Conservation (phyloP, 495 filamentous ascomycete species). For the Aspergillus steynii region DNA sequence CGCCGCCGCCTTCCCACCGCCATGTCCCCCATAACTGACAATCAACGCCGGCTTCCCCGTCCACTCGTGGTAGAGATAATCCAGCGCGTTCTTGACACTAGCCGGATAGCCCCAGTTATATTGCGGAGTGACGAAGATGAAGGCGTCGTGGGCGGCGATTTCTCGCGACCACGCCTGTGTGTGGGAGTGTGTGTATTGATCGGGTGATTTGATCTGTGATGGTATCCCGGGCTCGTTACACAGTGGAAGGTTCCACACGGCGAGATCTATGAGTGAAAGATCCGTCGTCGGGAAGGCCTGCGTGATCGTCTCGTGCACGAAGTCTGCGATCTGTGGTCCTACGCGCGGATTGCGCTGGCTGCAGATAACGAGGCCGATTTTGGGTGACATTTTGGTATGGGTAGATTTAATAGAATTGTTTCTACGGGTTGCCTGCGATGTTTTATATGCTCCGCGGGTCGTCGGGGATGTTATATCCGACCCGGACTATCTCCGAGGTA, state of each 20-base stretch:
- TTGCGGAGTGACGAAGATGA: slow-evolving; percentile 60
- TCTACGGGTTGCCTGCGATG: no score
- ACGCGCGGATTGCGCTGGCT: slow-evolving; percentile 17
- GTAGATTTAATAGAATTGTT: no score
- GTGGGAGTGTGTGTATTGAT: slow-evolving; percentile 47
- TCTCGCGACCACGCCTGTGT: slow-evolving; percentile 51
- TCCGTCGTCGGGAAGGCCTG: background rate
- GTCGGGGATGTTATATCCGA: no score
- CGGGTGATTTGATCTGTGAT: slow-evolving; percentile 40
- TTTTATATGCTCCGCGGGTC: no score
- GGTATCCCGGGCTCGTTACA: slow-evolving; percentile 56
- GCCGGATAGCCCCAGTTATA: slow-evolving; percentile 58
- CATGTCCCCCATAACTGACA: slow-evolving; percentile 55
- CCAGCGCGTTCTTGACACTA: slow-evolving; percentile 62
- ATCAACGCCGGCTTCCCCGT: slow-evolving; percentile 56
- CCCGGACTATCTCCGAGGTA: no score
- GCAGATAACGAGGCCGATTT: slow-evolving; percentile 16
- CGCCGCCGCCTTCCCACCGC: slow-evolving; percentile 46
- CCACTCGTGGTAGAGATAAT: slow-evolving; percentile 63
- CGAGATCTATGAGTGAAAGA: slow-evolving; percentile 45
- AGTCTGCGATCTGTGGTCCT: slow-evolving; percentile 12
- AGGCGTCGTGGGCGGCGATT: slow-evolving; percentile 47
- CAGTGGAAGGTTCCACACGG: slow-evolving; percentile 54
- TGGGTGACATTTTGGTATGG: background rate
- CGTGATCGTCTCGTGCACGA: slow-evolving; percentile 9